Conservation (phyloP, 2,329 filamentous ascomycete species). For the Periglandula ipomoeae region DNA sequence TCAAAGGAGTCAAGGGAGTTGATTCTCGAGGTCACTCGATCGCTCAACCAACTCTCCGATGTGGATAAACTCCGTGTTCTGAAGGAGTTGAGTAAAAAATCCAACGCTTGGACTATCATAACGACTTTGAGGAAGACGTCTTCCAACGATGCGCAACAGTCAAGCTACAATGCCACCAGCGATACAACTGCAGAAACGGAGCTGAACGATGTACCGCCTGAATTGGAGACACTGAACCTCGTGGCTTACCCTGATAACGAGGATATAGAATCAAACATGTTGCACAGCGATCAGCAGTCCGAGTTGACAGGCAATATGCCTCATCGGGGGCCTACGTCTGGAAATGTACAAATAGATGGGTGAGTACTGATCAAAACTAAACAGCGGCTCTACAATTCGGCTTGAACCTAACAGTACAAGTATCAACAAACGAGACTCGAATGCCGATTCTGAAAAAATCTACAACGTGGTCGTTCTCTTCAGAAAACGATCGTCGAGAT, state of each 20-base stretch:
- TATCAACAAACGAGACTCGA: neutral
- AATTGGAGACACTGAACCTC: conserved; percentile 17
- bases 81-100: conserved; percentile 12
- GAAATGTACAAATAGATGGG: neutral
- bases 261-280: neutral
- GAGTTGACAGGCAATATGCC: neutral
- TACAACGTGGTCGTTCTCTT: neutral
- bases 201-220: conserved; percentile 9
- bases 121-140: conserved; percentile 11
- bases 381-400: neutral
- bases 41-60: conserved; percentile 15
- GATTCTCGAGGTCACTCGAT: conserved; percentile 15
- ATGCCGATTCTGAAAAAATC: neutral
- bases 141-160: neutral
- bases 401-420: neutral
- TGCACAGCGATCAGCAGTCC: neutral
- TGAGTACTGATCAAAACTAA: neutral
- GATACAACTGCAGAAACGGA: neutral
- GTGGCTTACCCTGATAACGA: conserved; percentile 12
- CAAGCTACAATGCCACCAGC: neutral
- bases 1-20: conserved; percentile 7
- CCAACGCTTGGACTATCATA: conserved; percentile 14
- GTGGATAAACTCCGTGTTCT: conserved; percentile 13
- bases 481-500: too few species aligned
- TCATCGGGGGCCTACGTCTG: neutral